Conservation (phyloP, 1,139 yeast species). For the Debaryomycetaceae sp. region DNA sequence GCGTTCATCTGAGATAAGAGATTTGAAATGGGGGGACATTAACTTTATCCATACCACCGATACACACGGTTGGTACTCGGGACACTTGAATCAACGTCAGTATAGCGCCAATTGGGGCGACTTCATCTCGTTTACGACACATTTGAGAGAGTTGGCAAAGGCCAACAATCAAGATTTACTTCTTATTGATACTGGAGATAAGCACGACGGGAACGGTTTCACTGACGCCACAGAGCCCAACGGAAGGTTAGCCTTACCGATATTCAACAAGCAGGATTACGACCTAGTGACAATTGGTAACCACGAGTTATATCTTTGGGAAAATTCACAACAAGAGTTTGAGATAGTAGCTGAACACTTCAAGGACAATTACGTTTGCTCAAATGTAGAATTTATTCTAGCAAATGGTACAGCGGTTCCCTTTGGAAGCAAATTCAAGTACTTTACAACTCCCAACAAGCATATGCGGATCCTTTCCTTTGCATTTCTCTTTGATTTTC, state of each 20-base stretch:
- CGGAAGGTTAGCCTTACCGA: slow-evolving; percentile 59
- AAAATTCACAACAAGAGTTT: slow-evolving; percentile 63
- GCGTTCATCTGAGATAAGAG: slow-evolving; percentile 23
- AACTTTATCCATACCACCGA: slow-evolving; percentile 93
- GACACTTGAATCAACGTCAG: slow-evolving; percentile 71
- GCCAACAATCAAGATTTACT: slow-evolving; percentile 56
- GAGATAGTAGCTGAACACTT: slow-evolving; percentile 55
- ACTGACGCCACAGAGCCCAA: slow-evolving; percentile 75
- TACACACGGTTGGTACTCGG: slow-evolving; percentile 94
- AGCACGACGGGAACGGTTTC: slow-evolving; percentile 91
- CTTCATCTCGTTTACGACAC: slow-evolving; percentile 63
- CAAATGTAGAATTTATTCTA: slow-evolving; percentile 71
- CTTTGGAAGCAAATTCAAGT: slow-evolving; percentile 64
- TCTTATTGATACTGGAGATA: slow-evolving; percentile 85
- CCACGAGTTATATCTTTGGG: slow-evolving; percentile 82
- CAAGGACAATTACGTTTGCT: slow-evolving; percentile 66
- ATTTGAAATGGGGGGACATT: slow-evolving; percentile 61
- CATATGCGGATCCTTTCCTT: slow-evolving; percentile 58
- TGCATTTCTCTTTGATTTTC: slow-evolving; percentile 79
- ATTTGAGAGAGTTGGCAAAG: slow-evolving; percentile 45
- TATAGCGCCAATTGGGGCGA: slow-evolving; percentile 95
- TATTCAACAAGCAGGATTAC: slow-evolving; percentile 65
- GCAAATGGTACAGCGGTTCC: slow-evolving; percentile 52
- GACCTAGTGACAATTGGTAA: slow-evolving; percentile 87
- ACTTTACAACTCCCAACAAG: slow-evolving; percentile 60